These are phyloP conservation scores for Suillus americanus DNA, from an alignment of 768 basidiomycete species.

Conservation along the genomic window DNA sequence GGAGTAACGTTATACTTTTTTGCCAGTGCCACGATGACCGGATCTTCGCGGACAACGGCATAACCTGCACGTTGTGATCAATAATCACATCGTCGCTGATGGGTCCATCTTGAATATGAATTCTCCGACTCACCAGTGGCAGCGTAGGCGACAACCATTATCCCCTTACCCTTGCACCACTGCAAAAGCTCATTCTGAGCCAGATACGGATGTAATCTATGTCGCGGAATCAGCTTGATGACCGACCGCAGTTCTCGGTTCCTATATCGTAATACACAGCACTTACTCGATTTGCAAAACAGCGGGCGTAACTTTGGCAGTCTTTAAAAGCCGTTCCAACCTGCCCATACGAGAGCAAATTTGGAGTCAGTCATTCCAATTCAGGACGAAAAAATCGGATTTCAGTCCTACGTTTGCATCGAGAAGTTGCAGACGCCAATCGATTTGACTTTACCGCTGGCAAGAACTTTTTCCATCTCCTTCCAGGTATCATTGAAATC, in stretches of 20 bases:
- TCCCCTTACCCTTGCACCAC: slow-evolving; percentile 43
- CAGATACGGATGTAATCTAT: slow-evolving; percentile 35
- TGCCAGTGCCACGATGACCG: slow-evolving; percentile 33
- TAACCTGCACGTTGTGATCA: slow-evolving; percentile 8
- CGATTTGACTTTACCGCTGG: slow-evolving; percentile 41
- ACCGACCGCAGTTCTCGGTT: slow-evolving; percentile 38
- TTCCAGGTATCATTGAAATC: slow-evolving; percentile 36
- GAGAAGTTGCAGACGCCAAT: slow-evolving; percentile 64
- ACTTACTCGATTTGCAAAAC: slow-evolving; percentile 40
- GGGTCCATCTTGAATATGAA: background rate
- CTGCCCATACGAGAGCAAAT: background rate
- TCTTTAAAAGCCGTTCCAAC: slow-evolving; percentile 8
- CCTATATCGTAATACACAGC: slow-evolving; percentile 18
- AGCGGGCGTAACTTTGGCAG: slow-evolving; percentile 41
- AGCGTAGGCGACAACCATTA: slow-evolving; percentile 47
- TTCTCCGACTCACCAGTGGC: slow-evolving; percentile 38
- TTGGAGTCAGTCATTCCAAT: slow-evolving; percentile 5
- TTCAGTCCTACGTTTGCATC: slow-evolving; percentile 38
- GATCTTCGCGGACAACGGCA: slow-evolving; percentile 35
- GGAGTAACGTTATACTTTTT: slow-evolving; percentile 43
- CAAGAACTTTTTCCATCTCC: slow-evolving; percentile 28
- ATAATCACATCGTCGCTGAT: background rate
- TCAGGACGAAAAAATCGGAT: slow-evolving; percentile 31
- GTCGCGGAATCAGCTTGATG: slow-evolving; percentile 14
- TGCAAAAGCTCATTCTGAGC: slow-evolving; percentile 42